phyloP scores from a whole-genome alignment of 2,329 filamentous ascomycete species.

The Zalaria sp. region DNA sequence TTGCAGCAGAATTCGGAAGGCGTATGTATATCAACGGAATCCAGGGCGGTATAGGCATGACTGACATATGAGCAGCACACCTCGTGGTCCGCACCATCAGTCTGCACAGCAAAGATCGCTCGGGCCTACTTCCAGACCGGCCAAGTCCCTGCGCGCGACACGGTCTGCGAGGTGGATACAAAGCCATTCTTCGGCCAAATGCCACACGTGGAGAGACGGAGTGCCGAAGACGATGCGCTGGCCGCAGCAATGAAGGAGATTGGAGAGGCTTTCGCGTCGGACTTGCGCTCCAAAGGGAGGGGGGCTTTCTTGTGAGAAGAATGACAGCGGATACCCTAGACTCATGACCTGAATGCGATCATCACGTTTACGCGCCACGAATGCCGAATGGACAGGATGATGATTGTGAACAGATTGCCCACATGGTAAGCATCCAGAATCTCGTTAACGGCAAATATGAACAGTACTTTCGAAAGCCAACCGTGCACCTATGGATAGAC shows the following conservation, averaged over 20 bases:
- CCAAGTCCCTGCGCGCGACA: slow-evolving; percentile 18
- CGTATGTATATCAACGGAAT: not conserved
- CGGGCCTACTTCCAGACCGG: slow-evolving; percentile 29
- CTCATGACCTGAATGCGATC: too few relatives aligned
- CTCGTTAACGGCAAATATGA: too few relatives aligned
- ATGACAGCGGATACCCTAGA: too few relatives aligned
- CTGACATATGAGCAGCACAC: not conserved
- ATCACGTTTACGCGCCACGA: too few relatives aligned
- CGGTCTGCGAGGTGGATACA: slow-evolving; percentile 21
- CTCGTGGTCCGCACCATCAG: slow-evolving; percentile 2
- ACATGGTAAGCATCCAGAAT: too few relatives aligned
- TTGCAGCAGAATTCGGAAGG: slow-evolving; percentile 27
- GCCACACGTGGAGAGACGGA: not conserved
- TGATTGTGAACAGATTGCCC: too few relatives aligned
- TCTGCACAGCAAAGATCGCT: slow-evolving; percentile 22
- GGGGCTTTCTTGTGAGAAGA: too few relatives aligned
- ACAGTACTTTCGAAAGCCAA: too few relatives aligned
- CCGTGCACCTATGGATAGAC: too few relatives aligned
- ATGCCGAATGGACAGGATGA: too few relatives aligned
- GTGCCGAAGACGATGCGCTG: not conserved
- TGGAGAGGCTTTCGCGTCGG: not conserved
- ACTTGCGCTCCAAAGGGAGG: too few relatives aligned
- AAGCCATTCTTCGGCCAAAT: slow-evolving; percentile 7
- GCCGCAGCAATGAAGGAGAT: slow-evolving; percentile 1
- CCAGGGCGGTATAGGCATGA: not conserved